Conservation (phyloP, 2,329 filamentous ascomycete species). For the Aspergillus vadensis region DNA sequence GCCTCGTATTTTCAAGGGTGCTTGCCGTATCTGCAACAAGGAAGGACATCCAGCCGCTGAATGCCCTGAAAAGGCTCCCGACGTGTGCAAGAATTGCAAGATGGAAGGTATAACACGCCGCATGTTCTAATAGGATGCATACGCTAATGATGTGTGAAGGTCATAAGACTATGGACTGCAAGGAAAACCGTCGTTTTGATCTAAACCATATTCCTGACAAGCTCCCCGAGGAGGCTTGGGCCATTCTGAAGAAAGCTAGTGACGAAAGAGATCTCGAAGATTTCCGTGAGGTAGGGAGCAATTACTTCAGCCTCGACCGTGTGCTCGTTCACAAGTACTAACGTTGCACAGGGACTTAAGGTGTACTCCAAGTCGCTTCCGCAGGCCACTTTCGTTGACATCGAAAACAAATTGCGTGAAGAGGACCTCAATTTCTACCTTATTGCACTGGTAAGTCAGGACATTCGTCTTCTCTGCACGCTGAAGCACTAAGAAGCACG, state of each 20-base stretch:
- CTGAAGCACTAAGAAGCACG: conserved; percentile 12
- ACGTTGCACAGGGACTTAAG: conserved; percentile 44
- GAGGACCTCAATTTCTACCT: conserved; percentile 52
- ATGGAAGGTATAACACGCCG: conserved; percentile 40
- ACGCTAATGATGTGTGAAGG: conserved; percentile 30
- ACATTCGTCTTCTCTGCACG: not conserved
- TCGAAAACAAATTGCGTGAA: conserved; percentile 55
- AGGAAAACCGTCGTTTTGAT: conserved; percentile 48
- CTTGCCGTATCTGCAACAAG: conserved; percentile 49
- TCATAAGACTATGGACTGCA: conserved; percentile 49
- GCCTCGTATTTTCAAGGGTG: conserved; percentile 50
- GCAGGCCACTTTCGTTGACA: conserved; percentile 48
- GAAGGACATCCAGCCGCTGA: conserved; percentile 49
- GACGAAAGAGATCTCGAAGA: conserved; percentile 52
- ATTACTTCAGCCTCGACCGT: not conserved
- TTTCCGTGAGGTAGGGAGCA: conserved; percentile 49
- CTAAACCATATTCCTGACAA: conserved; percentile 49
- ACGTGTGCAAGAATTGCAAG: conserved; percentile 52
- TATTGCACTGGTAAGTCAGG: conserved; percentile 50
- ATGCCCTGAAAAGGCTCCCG: conserved; percentile 47
- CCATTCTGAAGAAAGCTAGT: conserved; percentile 51
- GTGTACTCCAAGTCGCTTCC: conserved; percentile 54
- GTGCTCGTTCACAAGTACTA: not conserved
- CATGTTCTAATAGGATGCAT: conserved; percentile 5
- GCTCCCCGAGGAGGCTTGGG: conserved; percentile 54